Evolutionary conservation across 805 yeast species (phyloP), one percentile per base, ranked within the genome.

Genomic region (Scheffersomyces ergatensis): DNA sequence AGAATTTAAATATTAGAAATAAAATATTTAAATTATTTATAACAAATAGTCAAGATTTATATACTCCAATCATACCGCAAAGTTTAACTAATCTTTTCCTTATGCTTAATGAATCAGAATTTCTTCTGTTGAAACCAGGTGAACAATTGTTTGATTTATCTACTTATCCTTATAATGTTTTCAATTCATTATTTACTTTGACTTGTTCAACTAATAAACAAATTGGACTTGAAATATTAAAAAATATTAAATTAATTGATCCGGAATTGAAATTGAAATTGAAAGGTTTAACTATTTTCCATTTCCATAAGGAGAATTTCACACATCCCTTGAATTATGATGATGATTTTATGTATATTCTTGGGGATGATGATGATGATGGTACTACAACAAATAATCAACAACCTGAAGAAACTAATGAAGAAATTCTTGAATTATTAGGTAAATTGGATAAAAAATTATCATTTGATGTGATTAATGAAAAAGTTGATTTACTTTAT

Each of bases 131-230:
- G 14, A 20, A 26, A 3, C 42, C 41, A 3, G 44, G 33, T 3
- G 17, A 32, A 17, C 17, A 34, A 3, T 14, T 21, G 8, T 16
- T 40, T 25, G 63, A 62, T 40, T 42, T 59, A 25, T 33, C 50
- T 1, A 14, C 9, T 2, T 44, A 47, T 2, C 63, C 60, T 2
- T 57, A 26, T 42, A 45, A 52, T 32, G 41, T 49, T 2, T 47
- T 62, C 33, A 49, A 60, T 40, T 50, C 55, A 5, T 47, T 65
- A 31, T 48, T 45, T 32, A 58, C 65, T 2, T 50, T 64, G 23
- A 60, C 65, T 12, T 61, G 66, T 38, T 55, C 60, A 36, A 62
- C 69, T n/a, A 54, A 54, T 33, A 51, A 54, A 39, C 65, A 59
- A 38, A 42, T 58, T 25, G 69, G 70, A 12, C 46, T 65, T 18